Evolutionary conservation across 306 rosid species (phyloP).

Genomic region (Fragaria iinumae): DNA sequence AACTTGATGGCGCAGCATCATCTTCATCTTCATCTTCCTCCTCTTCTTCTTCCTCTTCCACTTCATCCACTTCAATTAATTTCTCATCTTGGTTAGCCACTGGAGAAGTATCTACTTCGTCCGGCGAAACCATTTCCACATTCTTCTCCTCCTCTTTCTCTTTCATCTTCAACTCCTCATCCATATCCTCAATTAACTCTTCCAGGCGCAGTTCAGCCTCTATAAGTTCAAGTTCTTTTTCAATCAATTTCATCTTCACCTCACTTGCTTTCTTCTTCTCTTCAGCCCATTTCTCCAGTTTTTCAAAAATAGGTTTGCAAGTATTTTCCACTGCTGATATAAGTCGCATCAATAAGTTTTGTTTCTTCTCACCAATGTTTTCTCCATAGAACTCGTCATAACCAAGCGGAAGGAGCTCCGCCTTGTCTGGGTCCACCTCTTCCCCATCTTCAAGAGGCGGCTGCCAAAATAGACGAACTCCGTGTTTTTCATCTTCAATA

Average conservation of each 20-base stretch:
- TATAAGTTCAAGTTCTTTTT: constrained; percentile 61
- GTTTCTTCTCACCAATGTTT: constrained; percentile 21
- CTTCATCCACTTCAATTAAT: constrained; percentile 32
- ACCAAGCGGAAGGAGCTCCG: constrained; percentile 70
- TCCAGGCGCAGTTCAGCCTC: constrained; percentile 74
- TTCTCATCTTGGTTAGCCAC: constrained; percentile 43
- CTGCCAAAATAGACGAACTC: constrained; percentile 89
- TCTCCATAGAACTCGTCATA: constrained; percentile 76
- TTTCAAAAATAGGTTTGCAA: constrained; percentile 49
- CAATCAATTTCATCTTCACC: constrained; percentile 44
- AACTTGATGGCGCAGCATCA: constrained; percentile 67
- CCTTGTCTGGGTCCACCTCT: constrained; percentile 69
- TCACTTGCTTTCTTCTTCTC: constrained; percentile 58
- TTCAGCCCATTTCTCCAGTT: constrained; percentile 61
- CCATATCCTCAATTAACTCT: constrained; percentile 73
- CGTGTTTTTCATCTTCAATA: constrained; percentile 70
- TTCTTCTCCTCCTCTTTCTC: constrained; percentile 78
- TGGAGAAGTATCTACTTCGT: constrained; percentile 44
- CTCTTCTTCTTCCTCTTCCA: constrained; percentile 35
- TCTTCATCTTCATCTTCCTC: constrained; percentile 42
- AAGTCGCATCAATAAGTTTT: constrained; percentile 34
- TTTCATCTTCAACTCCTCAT: constrained; percentile 47
- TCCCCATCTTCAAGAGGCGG: constrained; percentile 63
- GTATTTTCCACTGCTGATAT: constrained; percentile 47
- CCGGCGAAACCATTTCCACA: constrained; percentile 49